Conservation (phyloP, 495 filamentous ascomycete species). For the Podospora conica region DNA sequence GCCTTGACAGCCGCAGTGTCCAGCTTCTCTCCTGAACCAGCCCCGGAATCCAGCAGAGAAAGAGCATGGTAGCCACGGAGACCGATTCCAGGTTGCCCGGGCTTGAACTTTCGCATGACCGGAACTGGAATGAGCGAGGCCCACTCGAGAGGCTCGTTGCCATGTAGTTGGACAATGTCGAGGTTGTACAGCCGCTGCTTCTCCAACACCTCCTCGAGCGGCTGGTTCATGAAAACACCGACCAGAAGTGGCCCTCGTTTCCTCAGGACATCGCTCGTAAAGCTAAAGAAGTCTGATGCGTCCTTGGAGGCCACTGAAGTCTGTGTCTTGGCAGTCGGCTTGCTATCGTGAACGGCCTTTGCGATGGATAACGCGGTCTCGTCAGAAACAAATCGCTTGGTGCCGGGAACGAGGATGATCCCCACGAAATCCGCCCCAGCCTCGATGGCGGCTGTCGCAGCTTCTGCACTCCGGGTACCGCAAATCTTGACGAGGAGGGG, state of each 20-base stretch:
- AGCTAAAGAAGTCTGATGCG: conserved; percentile 43
- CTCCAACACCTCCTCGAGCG: conserved; percentile 69
- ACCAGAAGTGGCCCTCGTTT: conserved; percentile 66
- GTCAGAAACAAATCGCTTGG: conserved; percentile 69
- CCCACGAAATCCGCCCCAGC: conserved; percentile 89
- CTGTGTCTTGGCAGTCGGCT: conserved; percentile 18
- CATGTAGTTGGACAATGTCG: conserved; percentile 92
- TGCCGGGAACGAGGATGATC: conserved; percentile 80
- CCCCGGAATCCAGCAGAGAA: conserved; percentile 78
- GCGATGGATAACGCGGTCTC: conserved; percentile 78
- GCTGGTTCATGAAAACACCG: conserved; percentile 90
- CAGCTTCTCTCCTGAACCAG: conserved; percentile 71
- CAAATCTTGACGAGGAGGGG: conserved; percentile 84
- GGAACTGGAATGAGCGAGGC: conserved; percentile 78
- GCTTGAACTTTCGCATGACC: conserved; percentile 76
- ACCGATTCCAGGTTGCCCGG: conserved; percentile 62
- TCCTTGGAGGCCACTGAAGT: conserved; percentile 2
- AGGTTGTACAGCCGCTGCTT: conserved; percentile 69
- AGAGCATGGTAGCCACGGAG: conserved; percentile 74
- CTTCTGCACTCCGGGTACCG: conserved; percentile 81
- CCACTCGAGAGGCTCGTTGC: conserved; percentile 89
- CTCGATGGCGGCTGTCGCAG: conserved; percentile 71
- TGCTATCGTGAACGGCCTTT: conserved; percentile 54
- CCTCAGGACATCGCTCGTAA: conserved; percentile 31
- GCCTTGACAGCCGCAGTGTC: conserved; percentile 59